These are phyloP conservation scores for Atkinsonella texensis DNA, from an alignment of 2,329 filamentous ascomycete genomes.

Conservation along the genomic window DNA sequence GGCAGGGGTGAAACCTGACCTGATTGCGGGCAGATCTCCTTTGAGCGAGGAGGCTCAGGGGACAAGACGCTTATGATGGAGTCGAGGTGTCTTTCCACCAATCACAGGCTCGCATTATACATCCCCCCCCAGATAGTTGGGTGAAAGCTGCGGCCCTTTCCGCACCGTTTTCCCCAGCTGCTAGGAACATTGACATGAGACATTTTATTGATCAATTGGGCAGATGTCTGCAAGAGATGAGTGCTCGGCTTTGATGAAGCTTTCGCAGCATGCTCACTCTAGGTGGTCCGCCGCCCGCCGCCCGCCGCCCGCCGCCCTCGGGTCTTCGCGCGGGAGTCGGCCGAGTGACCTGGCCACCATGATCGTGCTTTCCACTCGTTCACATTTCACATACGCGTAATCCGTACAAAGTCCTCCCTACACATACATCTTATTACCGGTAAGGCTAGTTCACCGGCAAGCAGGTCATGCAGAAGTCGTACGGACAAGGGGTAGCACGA, in stretches of 20 bases:
- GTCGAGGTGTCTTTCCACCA: neutral
- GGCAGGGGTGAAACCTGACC: neutral
- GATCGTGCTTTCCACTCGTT: neutral
- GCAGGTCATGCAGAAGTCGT: neutral
- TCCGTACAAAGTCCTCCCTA: neutral
- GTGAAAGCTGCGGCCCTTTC: neutral
- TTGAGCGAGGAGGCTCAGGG: neutral
- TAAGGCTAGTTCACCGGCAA: neutral
- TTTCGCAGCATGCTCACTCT: too few species aligned
- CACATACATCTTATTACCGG: neutral
- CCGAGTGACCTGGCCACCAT: too few species aligned
- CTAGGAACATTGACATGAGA: neutral
- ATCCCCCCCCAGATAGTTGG: too few species aligned
- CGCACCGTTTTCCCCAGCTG: neutral
- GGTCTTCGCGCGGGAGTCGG: too few species aligned
- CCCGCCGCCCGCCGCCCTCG: too few species aligned
- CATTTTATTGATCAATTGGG: too few species aligned
- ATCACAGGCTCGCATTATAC: neutral
- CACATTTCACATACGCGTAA: neutral
- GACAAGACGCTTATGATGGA: neutral
- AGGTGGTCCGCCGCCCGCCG: too few species aligned
- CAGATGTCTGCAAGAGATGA: too few species aligned
- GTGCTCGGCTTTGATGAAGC: too few species aligned
- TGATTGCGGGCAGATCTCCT: neutral
- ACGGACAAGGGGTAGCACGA: neutral